Evolutionary conservation across 208 protist genomes (phyloP), one percentile per base, ranked within the genome.

Genomic region (Leptomonas pyrrhocoris): DNA sequence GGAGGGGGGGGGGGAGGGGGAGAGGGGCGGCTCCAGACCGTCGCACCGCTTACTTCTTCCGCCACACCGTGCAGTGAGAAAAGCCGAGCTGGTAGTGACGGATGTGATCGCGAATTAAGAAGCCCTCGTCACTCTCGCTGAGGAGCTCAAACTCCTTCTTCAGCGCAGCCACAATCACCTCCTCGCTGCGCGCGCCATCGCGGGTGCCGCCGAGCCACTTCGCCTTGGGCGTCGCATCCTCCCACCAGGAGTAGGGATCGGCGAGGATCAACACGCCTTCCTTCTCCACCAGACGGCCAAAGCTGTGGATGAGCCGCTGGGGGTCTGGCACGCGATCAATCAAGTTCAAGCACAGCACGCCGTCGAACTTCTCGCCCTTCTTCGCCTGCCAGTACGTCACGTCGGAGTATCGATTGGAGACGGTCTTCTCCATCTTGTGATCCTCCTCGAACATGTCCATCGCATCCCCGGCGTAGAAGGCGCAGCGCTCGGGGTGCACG

Each of bases 21-120:
- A n/a, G n/a, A n/a, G n/a, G n/a, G n/a, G n/a, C n/a, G n/a, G n/a
- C n/a, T n/a, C n/a, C n/a, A 38, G 9, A 38, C 9, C 27, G 11
- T 46, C 21, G 45, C 62, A 25, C 7, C 21, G 34, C 34, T 68
- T 59, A 76, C 60, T 69, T 74, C 65, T 51, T 76, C 43, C 80
- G 73, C 89, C 86, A 96, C 25, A 96, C 84, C 0, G 82, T 94
- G 73, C 87, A 94, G 79, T 97, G 86, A 0, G 87, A 80, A 40
- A 96, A 85, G 27, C 87, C 89, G 45, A 93, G 80, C 62, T 97
- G 94, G 73, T 95, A 95, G 49, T 94, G 94, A 9, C 92, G 80
- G 27, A 85, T 62, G 62, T 94, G 89, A 34, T 96, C 87, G 21
- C 94, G 88, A 66, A 97, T 96, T 25, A 97, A 72, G 63, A 97